phyloP scores from a whole-genome alignment of 768 basidiomycete genomes.

The Termitomyces eurrhizus region DNA sequence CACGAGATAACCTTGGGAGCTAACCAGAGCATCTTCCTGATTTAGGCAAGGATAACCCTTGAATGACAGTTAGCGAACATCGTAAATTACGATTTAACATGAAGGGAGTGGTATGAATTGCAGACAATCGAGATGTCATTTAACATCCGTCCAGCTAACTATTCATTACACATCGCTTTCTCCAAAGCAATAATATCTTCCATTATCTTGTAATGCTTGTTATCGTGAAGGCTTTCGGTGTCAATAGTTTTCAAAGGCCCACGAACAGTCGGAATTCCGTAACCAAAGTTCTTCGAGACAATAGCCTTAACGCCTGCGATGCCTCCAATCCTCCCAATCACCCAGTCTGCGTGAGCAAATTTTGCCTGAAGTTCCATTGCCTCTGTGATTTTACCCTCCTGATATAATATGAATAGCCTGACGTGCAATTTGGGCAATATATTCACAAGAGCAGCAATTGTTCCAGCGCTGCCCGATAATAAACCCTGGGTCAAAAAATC shows the following conservation, averaged over 20 bases:
- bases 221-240: constrained; percentile 29
- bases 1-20: background rate
- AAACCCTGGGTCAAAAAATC: constrained; percentile 67
- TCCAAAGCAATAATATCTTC: constrained; percentile 45
- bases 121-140: background rate
- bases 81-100: background rate
- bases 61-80: background rate
- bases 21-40: too few relatives aligned
- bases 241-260: constrained; percentile 44
- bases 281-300: constrained; percentile 59
- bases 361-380: constrained; percentile 59
- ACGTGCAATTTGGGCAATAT: constrained; percentile 57
- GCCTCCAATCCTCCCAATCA: constrained; percentile 57
- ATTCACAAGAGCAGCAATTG: constrained; percentile 63
- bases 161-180: constrained; percentile 27
- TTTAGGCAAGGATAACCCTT: background rate
- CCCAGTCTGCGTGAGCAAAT: constrained; percentile 67
- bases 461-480: constrained; percentile 57
- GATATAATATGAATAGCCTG: constrained; percentile 43
- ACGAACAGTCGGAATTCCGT: constrained; percentile 48
- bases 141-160: background rate
- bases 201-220: constrained; percentile 37
- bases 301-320: constrained; percentile 66
- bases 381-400: constrained; percentile 50
- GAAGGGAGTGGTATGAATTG: background rate